Evolutionary conservation across 208 protist genomes (phyloP).

Genomic region (Trichomonas tenax): DNA sequence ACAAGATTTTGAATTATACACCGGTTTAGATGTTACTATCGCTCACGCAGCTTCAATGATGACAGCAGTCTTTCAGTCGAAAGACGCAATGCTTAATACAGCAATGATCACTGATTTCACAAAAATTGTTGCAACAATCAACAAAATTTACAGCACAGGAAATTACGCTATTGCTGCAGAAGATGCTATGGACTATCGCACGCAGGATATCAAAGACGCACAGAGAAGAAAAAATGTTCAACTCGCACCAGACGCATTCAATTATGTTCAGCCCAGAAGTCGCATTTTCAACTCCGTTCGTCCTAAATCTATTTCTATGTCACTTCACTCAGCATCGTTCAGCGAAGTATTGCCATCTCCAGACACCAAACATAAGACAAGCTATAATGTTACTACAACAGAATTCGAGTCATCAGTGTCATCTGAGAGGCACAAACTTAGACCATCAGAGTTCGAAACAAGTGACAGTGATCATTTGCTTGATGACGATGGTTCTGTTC

Average conservation of each 20-base stretch:
- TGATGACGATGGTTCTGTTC: no score
- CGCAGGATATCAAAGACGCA: not conserved
- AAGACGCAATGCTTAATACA: not conserved
- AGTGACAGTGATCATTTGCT: no score
- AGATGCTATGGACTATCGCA: not conserved
- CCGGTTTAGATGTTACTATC: not conserved
- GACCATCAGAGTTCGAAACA: not conserved
- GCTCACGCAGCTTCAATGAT: not conserved
- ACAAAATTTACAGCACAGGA: not conserved
- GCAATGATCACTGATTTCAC: not conserved
- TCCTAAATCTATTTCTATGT: not conserved
- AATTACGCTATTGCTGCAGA: not conserved
- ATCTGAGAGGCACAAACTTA: not conserved
- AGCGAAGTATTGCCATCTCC: not conserved
- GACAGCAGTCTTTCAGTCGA: not conserved
- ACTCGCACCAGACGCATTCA: not conserved
- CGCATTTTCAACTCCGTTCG: not conserved
- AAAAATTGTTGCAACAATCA: not conserved
- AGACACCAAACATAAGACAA: not conserved
- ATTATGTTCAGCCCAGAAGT: not conserved
- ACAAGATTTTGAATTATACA: not conserved
- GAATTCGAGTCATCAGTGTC: not conserved
- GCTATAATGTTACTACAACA: not conserved
- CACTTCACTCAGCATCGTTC: not conserved
- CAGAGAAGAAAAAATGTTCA: not conserved